Evolutionary conservation across 768 basidiomycete genomes (phyloP).

Genomic region (Auriscalpium orientale): DNA sequence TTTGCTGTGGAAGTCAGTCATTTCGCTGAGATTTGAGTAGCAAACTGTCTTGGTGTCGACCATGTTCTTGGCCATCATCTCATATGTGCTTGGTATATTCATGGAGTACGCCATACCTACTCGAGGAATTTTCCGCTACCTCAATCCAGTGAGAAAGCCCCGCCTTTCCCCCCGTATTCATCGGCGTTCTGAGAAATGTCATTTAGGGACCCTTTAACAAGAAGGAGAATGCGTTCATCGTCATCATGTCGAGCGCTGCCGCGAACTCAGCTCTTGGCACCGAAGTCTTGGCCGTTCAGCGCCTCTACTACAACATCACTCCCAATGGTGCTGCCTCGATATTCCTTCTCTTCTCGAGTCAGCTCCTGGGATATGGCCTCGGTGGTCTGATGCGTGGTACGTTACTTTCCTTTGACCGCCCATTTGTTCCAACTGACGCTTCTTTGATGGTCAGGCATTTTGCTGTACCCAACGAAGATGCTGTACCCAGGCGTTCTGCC

Average conservation of each 20-base stretch:
- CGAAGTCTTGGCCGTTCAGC: constrained; percentile 46
- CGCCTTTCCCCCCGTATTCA: not conserved
- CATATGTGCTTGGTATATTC: constrained; percentile 40
- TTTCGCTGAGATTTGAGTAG: constrained; percentile 19
- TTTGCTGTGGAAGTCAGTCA: too few species aligned
- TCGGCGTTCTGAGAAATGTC: not conserved
- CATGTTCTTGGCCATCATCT: constrained; percentile 47
- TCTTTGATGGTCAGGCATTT: constrained; percentile 24
- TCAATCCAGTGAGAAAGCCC: constrained; percentile 40
- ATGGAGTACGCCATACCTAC: constrained; percentile 42
- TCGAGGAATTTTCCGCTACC: constrained; percentile 37
- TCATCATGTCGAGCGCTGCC: constrained; percentile 50
- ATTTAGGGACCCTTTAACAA: constrained; percentile 48
- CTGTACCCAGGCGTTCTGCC: constrained; percentile 40
- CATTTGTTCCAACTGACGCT: not conserved
- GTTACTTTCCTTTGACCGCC: constrained; percentile 3
- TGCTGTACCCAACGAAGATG: constrained; percentile 49
- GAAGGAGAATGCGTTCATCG: constrained; percentile 51
- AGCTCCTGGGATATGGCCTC: constrained; percentile 44
- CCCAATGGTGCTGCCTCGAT: constrained; percentile 40
- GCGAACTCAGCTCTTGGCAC: constrained; percentile 47
- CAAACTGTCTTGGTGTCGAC: constrained; percentile 45
- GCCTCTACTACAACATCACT: constrained; percentile 35
- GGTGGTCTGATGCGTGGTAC: constrained; percentile 43
- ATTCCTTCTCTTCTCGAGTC: constrained; percentile 31